Percentiles rank a stretch among this genome's conserved stretches.
These are phyloP conservation scores for Hypsizygus marmoreus DNA, from an alignment of 768 basidiomycete species.

Conservation along the genomic window DNA sequence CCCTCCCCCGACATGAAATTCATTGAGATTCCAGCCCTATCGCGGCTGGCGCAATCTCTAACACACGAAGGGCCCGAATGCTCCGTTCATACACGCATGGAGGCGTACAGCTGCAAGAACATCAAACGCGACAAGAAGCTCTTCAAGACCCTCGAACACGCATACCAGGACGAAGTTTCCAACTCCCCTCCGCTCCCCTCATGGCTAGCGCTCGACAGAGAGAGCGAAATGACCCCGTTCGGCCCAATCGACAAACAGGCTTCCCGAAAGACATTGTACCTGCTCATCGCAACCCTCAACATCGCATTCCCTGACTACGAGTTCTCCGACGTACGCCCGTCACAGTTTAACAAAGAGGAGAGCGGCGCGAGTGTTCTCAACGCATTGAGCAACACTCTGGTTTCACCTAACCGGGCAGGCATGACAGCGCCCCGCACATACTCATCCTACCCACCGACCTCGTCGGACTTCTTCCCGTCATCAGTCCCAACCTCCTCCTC, in stretches of 20 bases:
- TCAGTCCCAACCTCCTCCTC: conserved; percentile 72
- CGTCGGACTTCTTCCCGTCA: conserved; percentile 75
- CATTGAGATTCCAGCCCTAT: conserved; percentile 81
- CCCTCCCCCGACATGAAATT: conserved; percentile 68
- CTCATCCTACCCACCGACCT: conserved; percentile 81
- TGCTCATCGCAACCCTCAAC: conserved; percentile 95
- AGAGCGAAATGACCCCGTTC: conserved; percentile 83
- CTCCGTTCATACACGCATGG: conserved; percentile 87
- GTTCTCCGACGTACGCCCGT: conserved; percentile 89
- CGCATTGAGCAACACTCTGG: conserved; percentile 80
- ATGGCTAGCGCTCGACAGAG: conserved; percentile 70
- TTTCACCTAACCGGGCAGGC: conserved; percentile 70
- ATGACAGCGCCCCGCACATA: conserved; percentile 76
- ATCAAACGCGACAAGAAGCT: conserved; percentile 96
- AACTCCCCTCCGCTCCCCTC: conserved; percentile 85
- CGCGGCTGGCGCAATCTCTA: conserved; percentile 74
- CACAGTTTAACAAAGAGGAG: conserved; percentile 87
- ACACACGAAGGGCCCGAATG: conserved; percentile 88
- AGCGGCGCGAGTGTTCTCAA: conserved; percentile 79
- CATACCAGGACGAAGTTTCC: conserved; percentile 79
- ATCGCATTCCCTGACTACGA: conserved; percentile 98
- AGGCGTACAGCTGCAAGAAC: conserved; percentile 98
- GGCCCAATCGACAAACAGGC: conserved; percentile 85
- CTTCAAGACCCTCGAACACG: conserved; percentile 88
- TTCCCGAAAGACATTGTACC: conserved; percentile 90